Evolutionary conservation across 176 grass and related monocot genomes (phyloP).

Genomic region (Phoenix dactylifera): DNA sequence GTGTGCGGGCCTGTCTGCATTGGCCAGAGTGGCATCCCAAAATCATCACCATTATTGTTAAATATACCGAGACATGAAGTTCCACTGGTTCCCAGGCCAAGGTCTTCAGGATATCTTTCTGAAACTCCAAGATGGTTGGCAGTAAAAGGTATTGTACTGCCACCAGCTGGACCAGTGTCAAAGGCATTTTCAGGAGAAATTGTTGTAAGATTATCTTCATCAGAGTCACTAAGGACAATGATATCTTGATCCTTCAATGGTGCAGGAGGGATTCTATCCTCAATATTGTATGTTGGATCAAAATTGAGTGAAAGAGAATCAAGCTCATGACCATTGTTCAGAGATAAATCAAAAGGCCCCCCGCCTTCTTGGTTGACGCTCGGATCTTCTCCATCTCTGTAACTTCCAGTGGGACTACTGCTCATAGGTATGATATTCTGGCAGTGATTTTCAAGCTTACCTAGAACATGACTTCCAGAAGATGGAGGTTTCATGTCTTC

Average conservation of each 20-base stretch:
- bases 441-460: conserved; percentile 6
- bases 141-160: conserved; percentile 14
- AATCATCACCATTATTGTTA: conserved; percentile 34
- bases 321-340: conserved; percentile 24
- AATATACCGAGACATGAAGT: conserved; percentile 34
- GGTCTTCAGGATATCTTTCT: conserved; percentile 30
- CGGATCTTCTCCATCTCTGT: conserved; percentile 12
- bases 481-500: conserved; percentile 13
- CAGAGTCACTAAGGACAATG: conserved; percentile 78
- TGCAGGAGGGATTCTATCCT: conserved; percentile 22
- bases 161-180: conserved; percentile 17
- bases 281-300: conserved; percentile 7
- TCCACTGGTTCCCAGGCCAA: conserved; percentile 21
- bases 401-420: conserved; percentile 18
- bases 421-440: conserved; percentile 16
- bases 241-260: conserved; percentile 39
- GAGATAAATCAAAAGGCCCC: conserved; percentile 16
- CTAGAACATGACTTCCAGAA: conserved; percentile 17
- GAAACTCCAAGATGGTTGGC: conserved; percentile 22
- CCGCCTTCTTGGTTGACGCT: conserved; percentile 23
- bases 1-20: conserved; percentile 24
- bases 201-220: conserved; percentile 54
- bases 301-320: conserved; percentile 27
- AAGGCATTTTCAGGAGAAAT: conserved; percentile 35
- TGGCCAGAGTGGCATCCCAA: conserved; percentile 55